Evolutionary conservation across 345 rosid species (phyloP), one percentile per base, ranked within the genome.

Genomic region (Mangifera indica): DNA sequence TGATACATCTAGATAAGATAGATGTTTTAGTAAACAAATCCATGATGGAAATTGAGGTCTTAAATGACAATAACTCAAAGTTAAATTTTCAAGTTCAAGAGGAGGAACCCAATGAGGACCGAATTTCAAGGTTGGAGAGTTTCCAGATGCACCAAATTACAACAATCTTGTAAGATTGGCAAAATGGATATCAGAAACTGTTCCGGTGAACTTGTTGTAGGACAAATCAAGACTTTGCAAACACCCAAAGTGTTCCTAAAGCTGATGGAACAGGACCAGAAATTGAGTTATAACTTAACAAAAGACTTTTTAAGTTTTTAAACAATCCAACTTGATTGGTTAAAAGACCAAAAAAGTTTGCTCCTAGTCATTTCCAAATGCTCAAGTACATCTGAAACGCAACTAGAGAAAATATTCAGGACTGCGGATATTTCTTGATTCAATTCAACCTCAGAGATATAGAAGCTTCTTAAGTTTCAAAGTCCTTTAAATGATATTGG

Each of bases 141-240:
- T 34, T 34, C 37, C 37, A 34, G 37, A 34, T 34, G 37, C 37
- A 34, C 37, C 37, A 34, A 11, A 78, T 15, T 12, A 66, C 60
- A 48, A 79, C 49, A 84, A 61, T 5, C 18, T 76, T 46, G 76
- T 65, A 26, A n/a, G n/a, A n/a, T n/a, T n/a, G n/a, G n/a, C n/a
- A n/a, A n/a, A n/a, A n/a, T n/a, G n/a, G n/a, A n/a, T n/a, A n/a
- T n/a, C n/a, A n/a, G n/a, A n/a, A n/a, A n/a, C n/a, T n/a, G n/a
- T n/a, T n/a, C n/a, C n/a, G 79, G 81, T 60, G 17, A 48, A 48
- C 17, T 7, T 48, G 52, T 48, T 48, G 17, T 48, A 48, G 5
- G 52, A 48, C 12, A 10, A 34, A 22, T n/a, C 34, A 10, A 56
- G 60, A 56, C 4, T 10, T 56, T 42, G 26, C 70, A 59, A 42